Base-by-base conservation (phyloP, 441 rosid species). In the Breynia disticha region DNA sequence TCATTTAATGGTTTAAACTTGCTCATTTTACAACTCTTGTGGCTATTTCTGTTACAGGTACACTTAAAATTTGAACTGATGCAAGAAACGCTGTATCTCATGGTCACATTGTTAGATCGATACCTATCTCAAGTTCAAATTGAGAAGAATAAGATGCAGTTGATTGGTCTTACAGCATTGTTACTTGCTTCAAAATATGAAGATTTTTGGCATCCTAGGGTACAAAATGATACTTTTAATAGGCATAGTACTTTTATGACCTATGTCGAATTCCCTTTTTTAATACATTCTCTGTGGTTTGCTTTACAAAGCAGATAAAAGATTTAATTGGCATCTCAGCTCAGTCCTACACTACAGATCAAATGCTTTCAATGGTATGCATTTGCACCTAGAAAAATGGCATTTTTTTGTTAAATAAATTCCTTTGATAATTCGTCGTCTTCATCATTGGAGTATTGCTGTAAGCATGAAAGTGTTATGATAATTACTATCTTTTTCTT, bases 121-220 rank as follows among this genome's bases (percentile, higher is more conserved):
- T 91, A 76, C 63, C 96, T 91, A 57, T 87, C 94, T 42, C 80
- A 82, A 79, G 89, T 83, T 22, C 57, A 76, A 54, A 72, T 87
- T 43, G 70, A 72, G 75, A 87, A 76, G 74, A 80, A 64, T 39
- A 90, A 87, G 70, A 68, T 91, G 88, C 98, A 91, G 72, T 66
- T 91, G 73, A 79, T 86, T 70, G 98, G 96, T 67, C 90, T 91
- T 61, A 80, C 95, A 50, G 67, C 94, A 10, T 77, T 91, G 51
- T 67, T 91, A 73, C 64, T 87, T 57, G 95, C 98, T 61, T 91
- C 96, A 38, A 91, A 91, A 60, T 87, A 87, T 48, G 96, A 91
- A 67, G 96, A 91, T 68, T 87, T 77, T 58, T 82, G 98, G 98
- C 95, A 85, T 73, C 98, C 98, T 15, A 82, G 81, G 84, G 98